Percentiles rank a stretch among this genome's conserved stretches.
Conservation (phyloP, 2,329 filamentous ascomycete genomes). For the Aureobasidium sp. region DNA sequence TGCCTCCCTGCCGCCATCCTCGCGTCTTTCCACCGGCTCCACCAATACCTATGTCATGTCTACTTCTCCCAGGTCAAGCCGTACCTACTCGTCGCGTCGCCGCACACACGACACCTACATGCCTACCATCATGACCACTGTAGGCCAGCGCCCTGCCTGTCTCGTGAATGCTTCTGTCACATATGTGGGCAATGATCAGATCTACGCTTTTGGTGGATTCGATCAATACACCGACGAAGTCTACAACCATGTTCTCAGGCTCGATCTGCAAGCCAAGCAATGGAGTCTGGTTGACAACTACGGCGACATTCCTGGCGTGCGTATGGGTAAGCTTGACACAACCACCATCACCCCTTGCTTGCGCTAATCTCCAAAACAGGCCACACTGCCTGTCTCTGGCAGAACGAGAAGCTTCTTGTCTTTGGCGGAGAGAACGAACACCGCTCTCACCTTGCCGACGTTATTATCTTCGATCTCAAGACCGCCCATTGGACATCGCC, state of each 20-base stretch:
- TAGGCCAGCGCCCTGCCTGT: slow-evolving; percentile 70
- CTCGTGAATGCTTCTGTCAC: slow-evolving; percentile 97
- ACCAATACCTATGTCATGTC: slow-evolving; percentile 88
- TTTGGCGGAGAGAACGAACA: slow-evolving; percentile 99
- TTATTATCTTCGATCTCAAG: slow-evolving; percentile 92
- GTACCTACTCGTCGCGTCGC: slow-evolving; percentile 33
- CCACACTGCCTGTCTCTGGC: slow-evolving; percentile 89
- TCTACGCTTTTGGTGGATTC: slow-evolving; percentile 96
- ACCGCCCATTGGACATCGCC: slow-evolving; percentile 95
- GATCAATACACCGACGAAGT: slow-evolving; percentile 99
- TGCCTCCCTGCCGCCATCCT: slow-evolving; percentile 12
- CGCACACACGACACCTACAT: slow-evolving; percentile 67
- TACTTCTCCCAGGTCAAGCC: slow-evolving; percentile 66
- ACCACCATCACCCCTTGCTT: not conserved
- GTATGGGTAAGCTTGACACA: slow-evolving; percentile 65
- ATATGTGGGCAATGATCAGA: slow-evolving; percentile 96
- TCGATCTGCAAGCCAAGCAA: slow-evolving; percentile 80
- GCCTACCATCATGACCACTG: slow-evolving; percentile 64
- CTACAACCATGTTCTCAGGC: slow-evolving; percentile 89
- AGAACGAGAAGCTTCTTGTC: slow-evolving; percentile 90
- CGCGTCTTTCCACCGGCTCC: slow-evolving; percentile 23
- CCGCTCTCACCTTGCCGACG: slow-evolving; percentile 86
- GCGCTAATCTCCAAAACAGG: slow-evolving; percentile 44
- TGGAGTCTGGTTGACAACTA: slow-evolving; percentile 98
- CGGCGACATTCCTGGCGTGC: slow-evolving; percentile 91